A percentile compares a stretch with the other conserved stretches of the same genome.
Conservation (phyloP, 2,329 filamentous ascomycete species). For the Sporothrix pallida region DNA sequence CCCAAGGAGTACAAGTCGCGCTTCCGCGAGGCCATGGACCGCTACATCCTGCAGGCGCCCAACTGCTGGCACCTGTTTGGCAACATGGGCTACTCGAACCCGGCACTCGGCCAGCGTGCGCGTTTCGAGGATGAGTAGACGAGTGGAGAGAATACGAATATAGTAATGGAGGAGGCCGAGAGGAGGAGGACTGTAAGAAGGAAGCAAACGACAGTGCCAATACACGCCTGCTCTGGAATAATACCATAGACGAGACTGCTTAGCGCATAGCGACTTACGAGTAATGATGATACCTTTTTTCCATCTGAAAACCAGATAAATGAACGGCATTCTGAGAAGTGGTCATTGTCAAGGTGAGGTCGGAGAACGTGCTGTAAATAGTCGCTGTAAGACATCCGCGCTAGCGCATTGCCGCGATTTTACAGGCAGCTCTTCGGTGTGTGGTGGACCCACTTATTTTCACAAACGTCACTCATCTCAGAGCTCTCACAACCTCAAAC, state of each 20-base stretch:
- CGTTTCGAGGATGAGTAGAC: slow-evolving; percentile 35
- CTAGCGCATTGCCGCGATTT: not conserved
- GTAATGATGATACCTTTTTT: not conserved
- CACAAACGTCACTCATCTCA: slow-evolving; percentile 2
- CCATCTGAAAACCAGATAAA: not conserved
- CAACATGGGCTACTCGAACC: slow-evolving; percentile 39
- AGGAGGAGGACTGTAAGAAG: not conserved
- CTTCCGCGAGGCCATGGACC: slow-evolving; percentile 87
- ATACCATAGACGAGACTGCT: slow-evolving; percentile 9
- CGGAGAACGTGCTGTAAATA: not conserved
- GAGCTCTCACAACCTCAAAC: not conserved
- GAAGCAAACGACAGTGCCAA: not conserved
- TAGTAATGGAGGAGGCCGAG: not conserved
- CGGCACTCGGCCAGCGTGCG: slow-evolving; percentile 34
- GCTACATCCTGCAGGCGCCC: slow-evolving; percentile 74
- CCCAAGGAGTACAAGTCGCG: slow-evolving; percentile 97
- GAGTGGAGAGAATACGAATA: not conserved
- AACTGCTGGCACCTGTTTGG: slow-evolving; percentile 77
- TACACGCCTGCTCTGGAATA: not conserved
- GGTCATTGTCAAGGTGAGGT: not conserved
- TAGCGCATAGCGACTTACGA: slow-evolving; percentile 9
- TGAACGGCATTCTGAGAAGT: not conserved
- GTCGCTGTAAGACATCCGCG: not conserved
- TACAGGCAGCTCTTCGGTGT: not conserved
- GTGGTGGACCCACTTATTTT: slow-evolving; percentile 17